phyloP scores from a whole-genome alignment of 2,329 filamentous ascomycete genomes.

The Diaporthe vexans region DNA sequence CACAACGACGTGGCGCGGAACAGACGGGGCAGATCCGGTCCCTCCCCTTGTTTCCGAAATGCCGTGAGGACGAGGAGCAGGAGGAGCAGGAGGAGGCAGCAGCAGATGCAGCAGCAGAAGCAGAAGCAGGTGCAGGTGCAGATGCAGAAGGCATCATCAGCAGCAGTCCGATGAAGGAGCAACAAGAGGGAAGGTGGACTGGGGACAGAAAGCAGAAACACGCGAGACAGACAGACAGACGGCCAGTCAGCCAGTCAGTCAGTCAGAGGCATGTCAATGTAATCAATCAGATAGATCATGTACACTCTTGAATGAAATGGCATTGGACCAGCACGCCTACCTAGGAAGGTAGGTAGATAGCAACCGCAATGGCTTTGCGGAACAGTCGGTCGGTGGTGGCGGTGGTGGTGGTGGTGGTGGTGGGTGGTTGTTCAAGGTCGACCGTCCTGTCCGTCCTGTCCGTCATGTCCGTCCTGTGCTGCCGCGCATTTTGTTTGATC shows the following conservation, averaged over 20 bases:
- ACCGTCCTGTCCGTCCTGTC: not conserved
- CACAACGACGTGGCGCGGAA: not conserved
- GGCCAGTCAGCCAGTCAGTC: not conserved
- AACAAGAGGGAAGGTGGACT: not conserved
- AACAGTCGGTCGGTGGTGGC: constrained; percentile 1
- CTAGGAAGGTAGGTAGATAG: not conserved
- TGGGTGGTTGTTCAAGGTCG: not conserved
- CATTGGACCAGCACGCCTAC: too few relatives aligned
- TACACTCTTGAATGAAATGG: too few relatives aligned
- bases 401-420: too few relatives aligned
- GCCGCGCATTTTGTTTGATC: constrained; percentile 30
- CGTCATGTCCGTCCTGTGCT: not conserved
- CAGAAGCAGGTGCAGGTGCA: too few relatives aligned
- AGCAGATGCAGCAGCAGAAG: not conserved
- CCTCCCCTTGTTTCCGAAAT: constrained; percentile 6
- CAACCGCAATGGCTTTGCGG: constrained; percentile 1
- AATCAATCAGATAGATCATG: constrained; percentile 5
- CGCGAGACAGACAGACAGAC: not conserved
- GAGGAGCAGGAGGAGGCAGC: not conserved
- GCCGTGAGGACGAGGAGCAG: not conserved
- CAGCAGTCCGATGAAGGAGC: not conserved
- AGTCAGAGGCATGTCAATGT: not conserved
- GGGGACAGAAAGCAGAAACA: not conserved
- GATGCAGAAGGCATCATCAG: too few relatives aligned
- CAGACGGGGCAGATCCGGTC: constrained; percentile 12